phyloP scores from a whole-genome alignment of 2,329 filamentous ascomycete species.

The Alternaria ventricosa region DNA sequence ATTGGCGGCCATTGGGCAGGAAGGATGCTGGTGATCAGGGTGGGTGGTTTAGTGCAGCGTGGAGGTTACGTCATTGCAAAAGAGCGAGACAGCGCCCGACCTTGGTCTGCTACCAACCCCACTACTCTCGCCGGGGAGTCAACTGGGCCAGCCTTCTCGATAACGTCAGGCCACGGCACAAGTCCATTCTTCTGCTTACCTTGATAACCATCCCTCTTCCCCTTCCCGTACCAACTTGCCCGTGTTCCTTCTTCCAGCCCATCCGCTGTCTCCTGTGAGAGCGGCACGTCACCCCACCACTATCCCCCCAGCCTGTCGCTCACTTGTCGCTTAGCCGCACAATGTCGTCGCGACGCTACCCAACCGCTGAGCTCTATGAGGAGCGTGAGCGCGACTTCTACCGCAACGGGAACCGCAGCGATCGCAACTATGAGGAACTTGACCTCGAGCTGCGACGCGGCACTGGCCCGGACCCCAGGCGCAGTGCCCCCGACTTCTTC shows the following conservation, averaged over 20 bases:
- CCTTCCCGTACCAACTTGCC: constrained; percentile 1
- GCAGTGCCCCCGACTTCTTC: constrained; percentile 57
- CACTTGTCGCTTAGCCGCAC: constrained; percentile 18
- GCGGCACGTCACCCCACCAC: constrained; percentile 18
- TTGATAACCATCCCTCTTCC: constrained; percentile 9
- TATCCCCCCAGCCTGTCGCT: constrained; percentile 14
- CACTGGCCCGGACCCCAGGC: constrained; percentile 47
- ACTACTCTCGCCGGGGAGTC: constrained; percentile 21
- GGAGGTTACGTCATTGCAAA: constrained; percentile 21
- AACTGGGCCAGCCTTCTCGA: constrained; percentile 28
- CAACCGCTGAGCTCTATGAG: constrained; percentile 56
- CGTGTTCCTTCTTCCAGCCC: constrained; percentile 4
- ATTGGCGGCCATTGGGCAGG: constrained; percentile 18
- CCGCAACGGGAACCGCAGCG: constrained; percentile 48
- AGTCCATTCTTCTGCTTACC: constrained; percentile 11
- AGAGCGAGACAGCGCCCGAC: constrained; percentile 17
- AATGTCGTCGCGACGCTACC: constrained; percentile 53
- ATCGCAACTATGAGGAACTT: constrained; percentile 57
- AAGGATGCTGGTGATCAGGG: constrained; percentile 15
- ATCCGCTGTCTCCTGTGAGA: constrained; percentile 10
- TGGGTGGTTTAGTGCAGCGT: constrained; percentile 15
- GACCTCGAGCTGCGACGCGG: constrained; percentile 55
- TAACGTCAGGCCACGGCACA: constrained; percentile 35
- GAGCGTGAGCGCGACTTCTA: constrained; percentile 59
- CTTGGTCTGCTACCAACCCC: constrained; percentile 26